Evolutionary conservation across 257 asterid genomes (phyloP), one percentile per base, ranked within the genome.

Genomic region (Lavandula angustifolia): DNA sequence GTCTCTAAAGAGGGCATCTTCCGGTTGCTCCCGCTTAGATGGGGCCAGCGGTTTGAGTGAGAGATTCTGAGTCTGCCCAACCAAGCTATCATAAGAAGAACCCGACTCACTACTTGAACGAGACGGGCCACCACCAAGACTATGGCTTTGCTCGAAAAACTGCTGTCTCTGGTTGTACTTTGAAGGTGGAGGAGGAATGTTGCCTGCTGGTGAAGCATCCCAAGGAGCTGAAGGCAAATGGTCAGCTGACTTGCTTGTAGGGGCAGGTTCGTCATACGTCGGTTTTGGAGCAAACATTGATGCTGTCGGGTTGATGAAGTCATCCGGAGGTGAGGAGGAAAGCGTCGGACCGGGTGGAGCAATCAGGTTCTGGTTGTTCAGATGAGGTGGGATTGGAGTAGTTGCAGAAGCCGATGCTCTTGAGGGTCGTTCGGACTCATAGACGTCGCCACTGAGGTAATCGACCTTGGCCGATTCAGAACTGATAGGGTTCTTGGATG

Each of bases 1-100:
- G 76, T 92, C 99, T 60, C 83, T 85, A 58, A 92, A 92, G 32
- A 92, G 95, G 3, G 87, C 94, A 9, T 92, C 99, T 40, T 87
- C 95, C 0, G 87, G 72, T 67, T 85, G 85, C 31, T 84, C 96
- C 54, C 83, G 81, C 82, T 80, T 81, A 42, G 87, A 62, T 11
- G 82, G 78, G 43, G 69, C 63, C 0, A 95, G 70, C 35, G 95
- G 38, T 52, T 86, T 85, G 67, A 89, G 64, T 0, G 97, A 84
- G 31, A 89, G 87, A 68, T 77, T 89, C 83, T 82, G 94, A 1
- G 96, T 73, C 69, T 84, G 89, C 49, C 87, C 94, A 14, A 81
- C 87, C 67, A 92, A 75, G 77, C 85, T 73, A 54, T 89, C 95
- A 18, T 81, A 77, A 46, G 97, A 84, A 51, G 89, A 79, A 35